Base-by-base conservation (phyloP, 768 basidiomycete species). In the Naganishia vaughanmartiniae region DNA sequence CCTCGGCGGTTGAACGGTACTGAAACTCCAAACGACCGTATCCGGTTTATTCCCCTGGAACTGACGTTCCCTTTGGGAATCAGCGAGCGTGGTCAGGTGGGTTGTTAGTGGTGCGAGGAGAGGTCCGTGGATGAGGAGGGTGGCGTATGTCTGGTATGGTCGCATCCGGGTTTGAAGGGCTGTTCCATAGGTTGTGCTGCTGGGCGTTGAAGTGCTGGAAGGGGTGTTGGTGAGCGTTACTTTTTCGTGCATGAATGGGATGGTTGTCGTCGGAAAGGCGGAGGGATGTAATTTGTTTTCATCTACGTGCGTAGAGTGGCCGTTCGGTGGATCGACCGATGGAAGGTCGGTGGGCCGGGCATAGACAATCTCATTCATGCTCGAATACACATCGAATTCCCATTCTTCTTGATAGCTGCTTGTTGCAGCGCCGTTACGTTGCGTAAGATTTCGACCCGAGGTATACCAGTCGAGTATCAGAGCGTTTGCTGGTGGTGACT, bases 141-240 rank as follows among this genome's bases (percentile, higher is more conserved):
- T 93, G 24, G 92, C 93, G 80, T 95, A 97, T 81, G 92, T 94
- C 10, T 89, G 86, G 78, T 95, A 97, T 2, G 93, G 92, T 39
- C 87, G 86, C 63, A 77, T 77, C 26, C 82, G 82, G 24, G 84
- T 76, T 11, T 79, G 72, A 28, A 46, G 28, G 54, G 48, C n/a
- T 26, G 48, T 51, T 51, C 55, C 24, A 72, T 53, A 11, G 66
- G 67, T n/a, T 15, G 55, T 69, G 19, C 70, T 33, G 28, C 74
- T 74, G 85, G 12, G 0, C 26, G 19, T 54, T 30, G 28, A 5
- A n/a, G 46, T 45, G 65, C 15, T 28, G 33, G 26, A 19, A 0
- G 24, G 17, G 54, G 9, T 31, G 51, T 9, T 14, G 26, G 17
- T 69, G 55, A 87, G 89, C 36, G 93, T 81, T 69, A 88, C 85